These are phyloP conservation scores for Chytridiales sp. DNA, from an alignment of 371 early-diverging fungal species.

Conservation along the genomic window DNA sequence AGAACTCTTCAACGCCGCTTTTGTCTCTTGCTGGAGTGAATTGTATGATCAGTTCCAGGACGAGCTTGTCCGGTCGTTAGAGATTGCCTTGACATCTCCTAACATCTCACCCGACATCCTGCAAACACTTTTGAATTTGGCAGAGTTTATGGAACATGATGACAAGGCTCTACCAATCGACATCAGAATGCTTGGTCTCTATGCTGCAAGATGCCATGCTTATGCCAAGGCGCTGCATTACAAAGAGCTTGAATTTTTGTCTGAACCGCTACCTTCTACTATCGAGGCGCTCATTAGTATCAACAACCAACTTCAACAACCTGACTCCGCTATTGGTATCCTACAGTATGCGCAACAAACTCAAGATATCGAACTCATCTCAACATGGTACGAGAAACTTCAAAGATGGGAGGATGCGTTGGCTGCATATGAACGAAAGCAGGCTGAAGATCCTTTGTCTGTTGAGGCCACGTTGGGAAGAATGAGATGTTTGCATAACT, in stretches of 20 bases:
- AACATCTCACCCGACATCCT: conserved; percentile 91
- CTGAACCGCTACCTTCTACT: conserved; percentile 79
- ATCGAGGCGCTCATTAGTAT: conserved; percentile 92
- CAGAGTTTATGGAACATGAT: conserved; percentile 98
- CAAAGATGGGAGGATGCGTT: conserved; percentile 95
- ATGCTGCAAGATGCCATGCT: conserved; percentile 92
- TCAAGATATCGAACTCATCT: conserved; percentile 82
- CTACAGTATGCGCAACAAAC: conserved; percentile 86
- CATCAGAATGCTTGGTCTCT: conserved; percentile 82
- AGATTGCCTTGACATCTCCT: conserved; percentile 80
- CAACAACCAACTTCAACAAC: conserved; percentile 93
- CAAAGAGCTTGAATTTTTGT: conserved; percentile 93
- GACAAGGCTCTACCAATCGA: conserved; percentile 94
- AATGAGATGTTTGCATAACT: conserved; percentile 88
- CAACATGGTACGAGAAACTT: conserved; percentile 93
- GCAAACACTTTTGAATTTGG: conserved; percentile 87
- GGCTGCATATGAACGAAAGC: conserved; percentile 81
- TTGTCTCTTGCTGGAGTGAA: conserved; percentile 96
- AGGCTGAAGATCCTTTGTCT: conserved; percentile 72
- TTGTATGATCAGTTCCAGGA: conserved; percentile 89
- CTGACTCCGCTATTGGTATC: conserved; percentile 96
- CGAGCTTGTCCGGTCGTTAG: conserved; percentile 82
- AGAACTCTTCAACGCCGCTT: conserved; percentile 95
- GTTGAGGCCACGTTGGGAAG: conserved; percentile 79
- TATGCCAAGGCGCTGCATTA: conserved; percentile 94